Evolutionary conservation across 2,329 filamentous ascomycete species (phyloP).

Genomic region (Penicillium verrucosum): DNA sequence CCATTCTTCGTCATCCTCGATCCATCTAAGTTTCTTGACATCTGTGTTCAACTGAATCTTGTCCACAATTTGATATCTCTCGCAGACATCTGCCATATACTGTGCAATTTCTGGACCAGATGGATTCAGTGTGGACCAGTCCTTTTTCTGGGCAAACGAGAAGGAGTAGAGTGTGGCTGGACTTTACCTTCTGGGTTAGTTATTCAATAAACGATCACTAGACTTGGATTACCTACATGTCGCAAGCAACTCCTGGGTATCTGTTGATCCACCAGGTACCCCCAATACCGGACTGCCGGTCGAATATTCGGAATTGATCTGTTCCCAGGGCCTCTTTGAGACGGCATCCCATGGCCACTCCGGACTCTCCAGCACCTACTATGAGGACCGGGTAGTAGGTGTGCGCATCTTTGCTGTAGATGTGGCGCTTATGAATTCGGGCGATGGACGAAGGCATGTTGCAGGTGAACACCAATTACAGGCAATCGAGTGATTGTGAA

Average conservation of each 20-base stretch:
- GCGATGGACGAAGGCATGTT: constrained; percentile 30
- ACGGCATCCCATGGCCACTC: constrained; percentile 59
- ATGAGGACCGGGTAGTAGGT: constrained; percentile 53
- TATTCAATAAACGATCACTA: not conserved
- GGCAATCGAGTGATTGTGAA: not conserved
- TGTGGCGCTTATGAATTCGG: constrained; percentile 41
- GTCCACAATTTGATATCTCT: constrained; percentile 52
- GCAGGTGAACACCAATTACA: not conserved
- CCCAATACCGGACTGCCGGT: constrained; percentile 56
- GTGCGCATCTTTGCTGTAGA: constrained; percentile 39
- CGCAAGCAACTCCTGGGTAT: constrained; percentile 59
- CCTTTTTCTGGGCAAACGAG: constrained; percentile 53
- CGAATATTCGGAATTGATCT: constrained; percentile 60
- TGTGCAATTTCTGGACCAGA: constrained; percentile 50
- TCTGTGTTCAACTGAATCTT: constrained; percentile 60
- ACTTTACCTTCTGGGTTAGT: constrained; percentile 28
- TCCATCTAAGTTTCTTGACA: constrained; percentile 52
- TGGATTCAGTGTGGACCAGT: constrained; percentile 52
- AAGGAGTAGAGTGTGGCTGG: constrained; percentile 57
- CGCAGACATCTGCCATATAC: constrained; percentile 54
- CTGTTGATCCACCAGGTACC: constrained; percentile 64
- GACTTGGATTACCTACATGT: constrained; percentile 42
- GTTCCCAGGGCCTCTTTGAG: constrained; percentile 57
- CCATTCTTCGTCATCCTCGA: constrained; percentile 55
- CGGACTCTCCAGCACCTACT: constrained; percentile 62